Evolutionary conservation across 495 filamentous ascomycete genomes (phyloP).

Genomic region (Collariella sp.): DNA sequence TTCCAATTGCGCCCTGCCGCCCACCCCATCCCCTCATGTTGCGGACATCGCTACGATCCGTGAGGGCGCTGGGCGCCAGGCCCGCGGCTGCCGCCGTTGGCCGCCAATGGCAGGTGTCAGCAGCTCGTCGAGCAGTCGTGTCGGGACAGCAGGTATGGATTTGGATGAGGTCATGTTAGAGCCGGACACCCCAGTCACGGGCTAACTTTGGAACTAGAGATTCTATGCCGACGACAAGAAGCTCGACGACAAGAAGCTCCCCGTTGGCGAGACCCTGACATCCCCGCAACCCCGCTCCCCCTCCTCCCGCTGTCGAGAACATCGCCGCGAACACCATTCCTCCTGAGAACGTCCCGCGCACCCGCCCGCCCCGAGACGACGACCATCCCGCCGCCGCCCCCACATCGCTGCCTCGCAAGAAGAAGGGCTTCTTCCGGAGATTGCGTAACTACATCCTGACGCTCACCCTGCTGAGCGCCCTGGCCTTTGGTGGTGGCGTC

Average conservation of each 20-base stretch:
- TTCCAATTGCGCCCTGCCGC: constrained; percentile 33
- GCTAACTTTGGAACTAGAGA: constrained; percentile 39
- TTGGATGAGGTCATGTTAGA: constrained; percentile 22
- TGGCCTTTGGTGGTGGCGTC: constrained; percentile 79
- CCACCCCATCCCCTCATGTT: constrained; percentile 55
- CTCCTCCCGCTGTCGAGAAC: constrained; percentile 28
- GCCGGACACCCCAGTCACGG: neutral
- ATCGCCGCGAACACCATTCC: constrained; percentile 46
- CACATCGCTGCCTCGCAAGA: constrained; percentile 46
- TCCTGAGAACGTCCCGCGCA: constrained; percentile 52
- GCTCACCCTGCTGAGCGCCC: constrained; percentile 58
- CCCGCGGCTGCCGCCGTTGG: constrained; percentile 37
- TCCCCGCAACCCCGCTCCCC: constrained; percentile 40
- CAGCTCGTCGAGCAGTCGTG: constrained; percentile 23
- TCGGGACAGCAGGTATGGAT: too few species aligned
- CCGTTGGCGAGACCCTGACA: constrained; percentile 49
- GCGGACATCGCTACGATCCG: constrained; percentile 55
- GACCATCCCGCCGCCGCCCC: constrained; percentile 42
- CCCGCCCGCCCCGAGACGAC: constrained; percentile 43
- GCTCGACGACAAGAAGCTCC: constrained; percentile 47
- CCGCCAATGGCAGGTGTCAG: constrained; percentile 50
- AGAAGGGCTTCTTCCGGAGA: constrained; percentile 66
- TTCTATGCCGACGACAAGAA: constrained; percentile 52
- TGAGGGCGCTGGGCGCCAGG: constrained; percentile 45
- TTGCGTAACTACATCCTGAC: constrained; percentile 57